phyloP scores from a whole-genome alignment of 805 yeast genomes.

The Wickerhamiella sergipiensis region DNA sequence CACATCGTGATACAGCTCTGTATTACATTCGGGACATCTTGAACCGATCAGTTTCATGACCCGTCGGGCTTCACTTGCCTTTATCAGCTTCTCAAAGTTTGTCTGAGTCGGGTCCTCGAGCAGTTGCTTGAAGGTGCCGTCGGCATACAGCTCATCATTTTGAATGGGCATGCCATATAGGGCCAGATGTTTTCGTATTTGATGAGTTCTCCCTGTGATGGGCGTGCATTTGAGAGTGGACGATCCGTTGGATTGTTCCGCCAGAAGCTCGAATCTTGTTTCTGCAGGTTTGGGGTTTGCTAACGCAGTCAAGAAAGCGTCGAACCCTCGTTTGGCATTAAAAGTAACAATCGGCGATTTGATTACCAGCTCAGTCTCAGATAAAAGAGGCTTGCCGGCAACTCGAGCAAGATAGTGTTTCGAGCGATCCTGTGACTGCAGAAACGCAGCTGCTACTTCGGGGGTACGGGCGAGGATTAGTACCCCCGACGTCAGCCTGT shows the following conservation, averaged over 20 bases:
- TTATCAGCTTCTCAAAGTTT: constrained; percentile 7
- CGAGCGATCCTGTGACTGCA: background rate
- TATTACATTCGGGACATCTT: constrained; percentile 15
- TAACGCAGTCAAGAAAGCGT: constrained; percentile 4
- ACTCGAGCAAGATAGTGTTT: constrained; percentile 13
- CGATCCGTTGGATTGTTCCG: background rate
- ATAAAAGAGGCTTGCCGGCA: no score
- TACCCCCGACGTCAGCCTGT: constrained; percentile 20
- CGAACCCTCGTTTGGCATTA: constrained; percentile 17
- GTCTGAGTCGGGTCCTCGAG: constrained; percentile 7
- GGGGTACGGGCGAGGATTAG: constrained; percentile 13
- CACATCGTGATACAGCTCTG: constrained; percentile 6
- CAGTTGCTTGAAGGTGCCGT: constrained; percentile 7
- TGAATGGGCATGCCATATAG: constrained; percentile 73
- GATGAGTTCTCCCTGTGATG: constrained; percentile 86
- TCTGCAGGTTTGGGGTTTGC: constrained; percentile 10
- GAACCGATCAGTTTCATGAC: constrained; percentile 11
- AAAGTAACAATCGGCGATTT: constrained; percentile 12
- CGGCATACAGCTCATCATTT: constrained; percentile 75
- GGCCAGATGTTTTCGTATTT: constrained; percentile 83
- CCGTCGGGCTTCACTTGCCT: constrained; percentile 5
- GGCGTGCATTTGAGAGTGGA: constrained; percentile 67
- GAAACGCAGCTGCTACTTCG: constrained; percentile 7
- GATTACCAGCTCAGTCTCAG: background rate
- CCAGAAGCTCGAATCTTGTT: constrained; percentile 4